phyloP scores from a whole-genome alignment of 2,329 filamentous ascomycete species.

The Penicillium frequentans region DNA sequence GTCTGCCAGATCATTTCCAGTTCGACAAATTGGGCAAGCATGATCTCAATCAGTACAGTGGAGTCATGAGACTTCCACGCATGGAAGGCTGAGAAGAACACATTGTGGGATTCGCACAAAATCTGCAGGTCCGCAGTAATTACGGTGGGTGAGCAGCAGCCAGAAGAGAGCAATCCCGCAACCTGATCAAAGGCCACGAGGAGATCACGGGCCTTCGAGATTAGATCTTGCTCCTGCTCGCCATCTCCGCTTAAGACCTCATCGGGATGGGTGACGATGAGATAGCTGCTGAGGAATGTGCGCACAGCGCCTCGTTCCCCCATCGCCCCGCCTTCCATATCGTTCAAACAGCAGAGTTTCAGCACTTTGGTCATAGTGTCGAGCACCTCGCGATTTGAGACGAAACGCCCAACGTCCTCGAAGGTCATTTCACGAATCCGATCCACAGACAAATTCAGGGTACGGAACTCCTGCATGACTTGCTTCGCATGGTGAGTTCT shows the following conservation, averaged over 20 bases:
- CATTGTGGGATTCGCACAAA: constrained; percentile 57
- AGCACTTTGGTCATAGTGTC: constrained; percentile 56
- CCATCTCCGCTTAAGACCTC: constrained; percentile 62
- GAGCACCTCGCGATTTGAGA: constrained; percentile 57
- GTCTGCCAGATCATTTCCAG: constrained; percentile 67
- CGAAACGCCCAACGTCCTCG: constrained; percentile 57
- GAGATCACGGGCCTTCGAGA: constrained; percentile 60
- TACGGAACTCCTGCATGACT: constrained; percentile 52
- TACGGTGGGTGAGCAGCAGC: constrained; percentile 38
- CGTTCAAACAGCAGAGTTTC: constrained; percentile 56
- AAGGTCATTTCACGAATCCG: constrained; percentile 55
- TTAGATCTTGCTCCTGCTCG: constrained; percentile 62
- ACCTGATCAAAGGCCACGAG: constrained; percentile 57
- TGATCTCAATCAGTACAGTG: constrained; percentile 62
- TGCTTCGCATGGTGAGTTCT: constrained; percentile 50
- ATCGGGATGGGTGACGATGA: constrained; percentile 62
- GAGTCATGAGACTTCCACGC: constrained; percentile 67
- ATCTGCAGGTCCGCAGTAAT: constrained; percentile 49
- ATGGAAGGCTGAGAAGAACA: constrained; percentile 63
- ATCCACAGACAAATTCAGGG: constrained; percentile 54
- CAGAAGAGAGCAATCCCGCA: constrained; percentile 50
- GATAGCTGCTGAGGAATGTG: constrained; percentile 63
- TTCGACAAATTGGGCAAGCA: constrained; percentile 66
- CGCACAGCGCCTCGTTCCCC: constrained; percentile 55
- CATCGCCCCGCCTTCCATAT: constrained; percentile 49